A percentile compares a stretch with the other conserved stretches of the same genome.
Conservation (phyloP, 2,329 filamentous ascomycete genomes). For the Colletotrichum sp. region DNA sequence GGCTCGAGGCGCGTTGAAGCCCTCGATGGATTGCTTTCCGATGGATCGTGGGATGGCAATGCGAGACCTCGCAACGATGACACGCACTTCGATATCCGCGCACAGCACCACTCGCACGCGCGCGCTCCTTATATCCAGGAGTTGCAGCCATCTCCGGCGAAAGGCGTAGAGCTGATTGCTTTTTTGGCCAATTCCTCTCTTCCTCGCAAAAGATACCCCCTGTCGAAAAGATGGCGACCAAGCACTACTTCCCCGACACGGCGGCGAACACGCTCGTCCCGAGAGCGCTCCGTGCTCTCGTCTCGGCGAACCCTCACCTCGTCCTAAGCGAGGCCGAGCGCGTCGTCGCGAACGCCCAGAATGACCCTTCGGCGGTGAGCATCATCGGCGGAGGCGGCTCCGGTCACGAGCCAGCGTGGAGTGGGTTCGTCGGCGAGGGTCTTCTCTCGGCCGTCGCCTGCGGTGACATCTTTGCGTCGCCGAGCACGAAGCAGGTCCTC, state of each 20-base stretch:
- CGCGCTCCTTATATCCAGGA: neutral
- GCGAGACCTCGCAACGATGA: neutral
- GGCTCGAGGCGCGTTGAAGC: neutral
- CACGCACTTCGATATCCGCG: neutral
- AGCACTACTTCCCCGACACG: constrained; percentile 23
- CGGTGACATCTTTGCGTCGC: constrained; percentile 78
- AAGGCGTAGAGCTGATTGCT: neutral
- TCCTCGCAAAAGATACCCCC: neutral
- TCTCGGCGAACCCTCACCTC: constrained; percentile 31
- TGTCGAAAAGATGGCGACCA: constrained; percentile 18
- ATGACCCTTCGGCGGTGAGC: constrained; percentile 27
- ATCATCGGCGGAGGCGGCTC: constrained; percentile 74
- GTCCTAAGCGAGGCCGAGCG: constrained; percentile 47
- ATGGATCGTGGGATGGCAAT: neutral
- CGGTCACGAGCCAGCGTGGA: constrained; percentile 77
- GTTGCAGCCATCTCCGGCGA: neutral
- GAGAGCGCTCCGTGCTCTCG: constrained; percentile 26
- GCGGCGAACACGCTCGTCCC: constrained; percentile 29
- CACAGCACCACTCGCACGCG: neutral
- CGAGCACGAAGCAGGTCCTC: constrained; percentile 74
- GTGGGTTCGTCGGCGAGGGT: constrained; percentile 73
- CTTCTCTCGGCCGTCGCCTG: constrained; percentile 73
- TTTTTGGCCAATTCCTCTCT: neutral
- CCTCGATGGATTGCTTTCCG: neutral
- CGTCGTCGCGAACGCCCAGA: constrained; percentile 42